Percentiles rank a stretch among this genome's conserved stretches.
phyloP scores from a whole-genome alignment of 108 stramenopile genomes.

The Epithemia pelagica region DNA sequence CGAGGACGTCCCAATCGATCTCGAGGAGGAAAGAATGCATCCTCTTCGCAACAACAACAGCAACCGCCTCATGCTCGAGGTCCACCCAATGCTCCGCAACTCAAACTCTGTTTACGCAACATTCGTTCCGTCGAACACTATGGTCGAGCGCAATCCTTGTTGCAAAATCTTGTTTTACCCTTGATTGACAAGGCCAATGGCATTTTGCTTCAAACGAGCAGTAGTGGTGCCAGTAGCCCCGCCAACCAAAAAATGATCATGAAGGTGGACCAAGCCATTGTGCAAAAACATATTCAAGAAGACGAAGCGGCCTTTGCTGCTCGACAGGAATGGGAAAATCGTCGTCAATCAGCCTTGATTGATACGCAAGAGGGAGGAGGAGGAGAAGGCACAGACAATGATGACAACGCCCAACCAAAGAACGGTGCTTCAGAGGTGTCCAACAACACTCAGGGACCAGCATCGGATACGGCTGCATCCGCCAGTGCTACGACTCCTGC shows the following conservation, averaged over 20 bases:
- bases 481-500: neutral
- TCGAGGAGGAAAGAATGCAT: neutral
- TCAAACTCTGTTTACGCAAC: conserved; percentile 32
- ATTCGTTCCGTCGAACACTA: conserved; percentile 23
- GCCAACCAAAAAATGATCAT: conserved; percentile 9
- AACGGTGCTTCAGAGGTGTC: neutral
- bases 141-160: conserved; percentile 21
- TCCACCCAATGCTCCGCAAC: conserved; percentile 27
- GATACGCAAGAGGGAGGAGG: neutral
- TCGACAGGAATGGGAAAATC: neutral
- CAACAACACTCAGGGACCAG: neutral
- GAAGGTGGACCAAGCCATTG: conserved; percentile 21
- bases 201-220: neutral
- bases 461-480: neutral
- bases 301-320: conserved; percentile 12
- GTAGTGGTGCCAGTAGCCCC: conserved; percentile 1
- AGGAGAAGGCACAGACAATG: neutral
- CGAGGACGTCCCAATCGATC: neutral
- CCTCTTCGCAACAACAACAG: neutral
- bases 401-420: neutral
- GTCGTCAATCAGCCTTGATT: conserved; percentile 3
- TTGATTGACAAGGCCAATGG: conserved; percentile 14
- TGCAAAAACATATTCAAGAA: conserved; percentile 9
- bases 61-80: neutral
- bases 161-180: conserved; percentile 21